Percentiles rank a stretch among this genome's conserved stretches.
These are phyloP conservation scores for Mercurialis annua DNA, from an alignment of 345 rosid genomes.

Conservation along the genomic window DNA sequence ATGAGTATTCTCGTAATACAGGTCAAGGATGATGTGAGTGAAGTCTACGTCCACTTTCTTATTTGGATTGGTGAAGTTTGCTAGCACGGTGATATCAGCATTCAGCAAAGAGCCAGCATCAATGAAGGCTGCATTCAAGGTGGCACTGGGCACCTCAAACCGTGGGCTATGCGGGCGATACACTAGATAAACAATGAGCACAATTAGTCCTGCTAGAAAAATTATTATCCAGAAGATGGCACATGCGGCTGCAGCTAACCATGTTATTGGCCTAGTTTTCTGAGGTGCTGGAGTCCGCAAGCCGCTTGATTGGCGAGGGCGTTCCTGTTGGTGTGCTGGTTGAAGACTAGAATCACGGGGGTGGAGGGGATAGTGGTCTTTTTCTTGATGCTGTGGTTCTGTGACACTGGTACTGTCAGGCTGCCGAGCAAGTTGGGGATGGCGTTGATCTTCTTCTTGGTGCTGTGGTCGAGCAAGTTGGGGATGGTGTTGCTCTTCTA, in stretches of 20 bases:
- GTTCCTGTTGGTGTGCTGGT: constrained; percentile 15
- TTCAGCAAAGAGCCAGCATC: constrained; percentile 64
- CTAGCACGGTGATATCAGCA: constrained; percentile 61
- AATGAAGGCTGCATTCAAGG: constrained; percentile 69
- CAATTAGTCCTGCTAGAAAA: constrained; percentile 54
- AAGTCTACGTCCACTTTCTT: constrained; percentile 67
- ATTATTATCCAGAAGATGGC: constrained; percentile 54
- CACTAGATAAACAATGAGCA: constrained; percentile 67
- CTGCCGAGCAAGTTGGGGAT: neutral
- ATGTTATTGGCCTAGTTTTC: constrained; percentile 34
- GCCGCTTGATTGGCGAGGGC: constrained; percentile 13
- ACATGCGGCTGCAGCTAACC: constrained; percentile 56
- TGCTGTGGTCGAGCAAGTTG: neutral
- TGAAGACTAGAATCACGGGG: constrained; percentile 11
- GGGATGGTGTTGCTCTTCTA: no score
- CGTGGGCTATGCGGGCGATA: constrained; percentile 70
- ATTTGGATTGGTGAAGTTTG: constrained; percentile 89
- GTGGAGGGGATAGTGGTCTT: constrained; percentile 9
- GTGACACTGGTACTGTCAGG: neutral
- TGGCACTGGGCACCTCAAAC: constrained; percentile 59
- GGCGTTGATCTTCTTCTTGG: neutral
- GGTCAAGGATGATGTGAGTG: constrained; percentile 57
- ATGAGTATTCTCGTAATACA: constrained; percentile 52
- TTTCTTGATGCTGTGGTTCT: neutral
- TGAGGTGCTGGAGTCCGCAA: constrained; percentile 25